Percentiles rank a stretch among this genome's conserved stretches.
phyloP scores from a whole-genome alignment of 371 early-diverging fungal species.

The Saksenaea oblongispora region DNA sequence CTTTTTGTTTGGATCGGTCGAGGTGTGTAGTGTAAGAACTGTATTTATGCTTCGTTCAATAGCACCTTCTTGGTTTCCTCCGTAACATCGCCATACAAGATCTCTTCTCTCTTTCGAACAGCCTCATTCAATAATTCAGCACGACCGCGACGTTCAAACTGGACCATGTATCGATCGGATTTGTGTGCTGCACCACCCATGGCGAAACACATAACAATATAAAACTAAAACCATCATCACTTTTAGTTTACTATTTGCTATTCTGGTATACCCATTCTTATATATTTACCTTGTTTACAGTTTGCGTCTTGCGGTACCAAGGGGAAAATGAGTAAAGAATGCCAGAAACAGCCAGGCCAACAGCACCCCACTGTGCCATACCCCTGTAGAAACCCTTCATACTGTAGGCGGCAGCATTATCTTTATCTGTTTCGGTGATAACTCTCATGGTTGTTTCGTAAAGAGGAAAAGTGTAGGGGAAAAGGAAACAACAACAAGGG shows the following conservation, averaged over 20 bases:
- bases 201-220: conserved; percentile 54
- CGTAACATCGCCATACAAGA: conserved; percentile 37
- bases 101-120: conserved; percentile 43
- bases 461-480: background rate
- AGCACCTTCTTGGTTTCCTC: conserved; percentile 16
- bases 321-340: conserved; percentile 45
- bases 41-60: background rate
- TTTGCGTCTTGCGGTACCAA: conserved; percentile 48
- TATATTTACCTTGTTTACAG: conserved; percentile 50
- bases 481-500: background rate
- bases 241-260: background rate
- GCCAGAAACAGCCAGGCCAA: conserved; percentile 49
- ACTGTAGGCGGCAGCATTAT: conserved; percentile 44
- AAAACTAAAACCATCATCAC: conserved; percentile 33
- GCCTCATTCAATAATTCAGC: conserved; percentile 43
- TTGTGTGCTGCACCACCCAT: conserved; percentile 55
- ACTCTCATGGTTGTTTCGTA: conserved; percentile 40
- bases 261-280: background rate
- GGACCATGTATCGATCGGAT: conserved; percentile 55
- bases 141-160: conserved; percentile 55
- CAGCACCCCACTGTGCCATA: conserved; percentile 50
- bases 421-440: conserved; percentile 44
- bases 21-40: background rate
- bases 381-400: conserved; percentile 58
- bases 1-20: background rate